These are phyloP conservation scores for Sporothrix humicola DNA, from an alignment of 2,329 filamentous ascomycete species.

Conservation along the genomic window DNA sequence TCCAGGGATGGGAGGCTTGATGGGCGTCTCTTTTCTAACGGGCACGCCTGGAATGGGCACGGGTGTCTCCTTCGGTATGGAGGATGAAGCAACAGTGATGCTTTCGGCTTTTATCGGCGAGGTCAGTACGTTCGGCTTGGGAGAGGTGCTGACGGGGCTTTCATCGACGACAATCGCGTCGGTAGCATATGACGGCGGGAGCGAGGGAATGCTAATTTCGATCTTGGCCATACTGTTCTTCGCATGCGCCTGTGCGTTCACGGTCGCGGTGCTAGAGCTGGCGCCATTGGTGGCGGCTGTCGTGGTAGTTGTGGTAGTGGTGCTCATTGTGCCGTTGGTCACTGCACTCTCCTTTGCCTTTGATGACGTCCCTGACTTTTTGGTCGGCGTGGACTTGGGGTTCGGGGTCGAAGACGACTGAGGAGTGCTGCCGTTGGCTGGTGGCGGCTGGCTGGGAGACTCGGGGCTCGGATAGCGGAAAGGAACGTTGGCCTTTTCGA, in stretches of 20 bases:
- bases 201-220: constrained; percentile 54
- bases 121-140: constrained; percentile 16
- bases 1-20: neutral
- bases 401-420: constrained; percentile 42
- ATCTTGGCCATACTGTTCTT: constrained; percentile 49
- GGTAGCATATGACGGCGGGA: constrained; percentile 25
- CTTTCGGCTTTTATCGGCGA: neutral
- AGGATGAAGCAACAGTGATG: neutral
- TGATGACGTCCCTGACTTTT: constrained; percentile 38
- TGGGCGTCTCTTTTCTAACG: constrained; percentile 2
- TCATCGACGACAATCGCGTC: neutral
- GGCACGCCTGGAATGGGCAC: constrained; percentile 5
- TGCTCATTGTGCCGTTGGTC: constrained; percentile 11
- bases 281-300: constrained; percentile 38
- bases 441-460: constrained; percentile 37
- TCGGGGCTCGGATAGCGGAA: constrained; percentile 51
- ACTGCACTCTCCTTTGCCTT: constrained; percentile 35
- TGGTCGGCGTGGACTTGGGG: constrained; percentile 41
- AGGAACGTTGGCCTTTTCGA: constrained; percentile 50
- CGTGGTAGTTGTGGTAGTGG: too few relatives aligned
- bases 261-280: constrained; percentile 36
- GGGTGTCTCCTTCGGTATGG: neutral
- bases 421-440: constrained; percentile 25
- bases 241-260: constrained; percentile 44
- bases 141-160: neutral